Conservation (phyloP, 805 yeast genomes). For the Schwanniomyces pseudopolymorphus region DNA sequence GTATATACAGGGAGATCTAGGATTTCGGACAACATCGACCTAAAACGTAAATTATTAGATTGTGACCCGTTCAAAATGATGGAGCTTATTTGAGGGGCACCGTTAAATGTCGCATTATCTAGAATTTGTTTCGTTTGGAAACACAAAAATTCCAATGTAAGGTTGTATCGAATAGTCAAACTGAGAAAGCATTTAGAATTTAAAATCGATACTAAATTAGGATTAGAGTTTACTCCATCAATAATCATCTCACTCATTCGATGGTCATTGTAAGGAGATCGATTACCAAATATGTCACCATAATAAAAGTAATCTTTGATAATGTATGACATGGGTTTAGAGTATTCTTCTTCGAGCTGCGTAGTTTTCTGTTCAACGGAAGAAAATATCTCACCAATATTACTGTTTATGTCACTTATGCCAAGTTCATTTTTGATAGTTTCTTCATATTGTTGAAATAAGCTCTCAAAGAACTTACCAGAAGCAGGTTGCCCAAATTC, state of each 20-base stretch:
- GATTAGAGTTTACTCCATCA: conserved; percentile 39
- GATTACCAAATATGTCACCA: conserved; percentile 59
- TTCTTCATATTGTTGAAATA: conserved; percentile 34
- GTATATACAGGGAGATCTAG: conserved; percentile 1
- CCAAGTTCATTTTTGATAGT: conserved; percentile 1
- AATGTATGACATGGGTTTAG: conserved; percentile 17
- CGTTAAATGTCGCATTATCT: conserved; percentile 14
- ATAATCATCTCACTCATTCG: conserved; percentile 48
- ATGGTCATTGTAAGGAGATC: conserved; percentile 56
- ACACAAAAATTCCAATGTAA: conserved; percentile 49
- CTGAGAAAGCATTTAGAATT: conserved; percentile 2
- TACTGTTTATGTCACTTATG: neutral
- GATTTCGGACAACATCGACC: conserved; percentile 12
- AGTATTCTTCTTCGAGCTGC: conserved; percentile 15
- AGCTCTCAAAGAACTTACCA: conserved; percentile 50
- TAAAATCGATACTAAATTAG: conserved; percentile 5
- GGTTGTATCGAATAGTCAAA: conserved; percentile 43
- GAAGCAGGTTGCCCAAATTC: conserved; percentile 63
- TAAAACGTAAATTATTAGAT: conserved; percentile 44
- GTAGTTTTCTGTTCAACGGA: conserved; percentile 20
- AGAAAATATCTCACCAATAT: conserved; percentile 7
- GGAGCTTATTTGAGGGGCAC: conserved; percentile 22
- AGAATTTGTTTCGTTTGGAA: conserved; percentile 48
- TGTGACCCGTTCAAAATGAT: conserved; percentile 56
- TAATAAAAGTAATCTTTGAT: conserved; percentile 43